Percentiles rank a stretch among this genome's conserved stretches.
These are phyloP conservation scores for Hygrocybe coccinea DNA, from an alignment of 768 basidiomycete genomes.

Conservation along the genomic window DNA sequence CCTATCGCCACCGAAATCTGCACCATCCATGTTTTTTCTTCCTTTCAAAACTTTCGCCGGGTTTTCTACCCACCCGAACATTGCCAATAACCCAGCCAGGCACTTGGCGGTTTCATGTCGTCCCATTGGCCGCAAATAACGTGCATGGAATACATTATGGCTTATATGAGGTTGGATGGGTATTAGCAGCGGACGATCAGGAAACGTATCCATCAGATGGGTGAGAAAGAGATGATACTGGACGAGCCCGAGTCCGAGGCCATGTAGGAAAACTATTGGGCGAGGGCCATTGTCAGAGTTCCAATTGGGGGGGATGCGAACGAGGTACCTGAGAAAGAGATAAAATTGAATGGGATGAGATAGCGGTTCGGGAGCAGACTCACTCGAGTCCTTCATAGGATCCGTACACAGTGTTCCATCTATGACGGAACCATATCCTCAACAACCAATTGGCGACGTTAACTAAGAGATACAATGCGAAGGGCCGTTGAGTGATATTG, in stretches of 20 bases:
- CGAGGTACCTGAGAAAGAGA: slow-evolving; percentile 52
- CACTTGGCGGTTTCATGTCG: slow-evolving; percentile 53
- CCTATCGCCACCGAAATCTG: slow-evolving; percentile 12
- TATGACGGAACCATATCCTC: slow-evolving; percentile 39
- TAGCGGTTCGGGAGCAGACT: slow-evolving; percentile 26
- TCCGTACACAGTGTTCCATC: slow-evolving; percentile 41
- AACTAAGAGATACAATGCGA: slow-evolving; percentile 56
- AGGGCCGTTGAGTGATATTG: slow-evolving; percentile 62
- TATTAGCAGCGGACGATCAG: slow-evolving; percentile 71
- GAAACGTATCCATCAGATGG: slow-evolving; percentile 50
- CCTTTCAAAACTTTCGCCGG: slow-evolving; percentile 19
- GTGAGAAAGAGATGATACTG: slow-evolving; percentile 64
- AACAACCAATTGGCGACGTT: slow-evolving; percentile 45
- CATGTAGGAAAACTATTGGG: slow-evolving; percentile 83
- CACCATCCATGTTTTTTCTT: slow-evolving; percentile 17
- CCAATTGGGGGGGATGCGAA: slow-evolving; percentile 69
- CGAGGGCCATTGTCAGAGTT: slow-evolving; percentile 48
- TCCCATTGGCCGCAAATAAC: slow-evolving; percentile 67
- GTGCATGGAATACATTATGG: slow-evolving; percentile 75
- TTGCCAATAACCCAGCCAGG: slow-evolving; percentile 51
- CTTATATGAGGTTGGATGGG: slow-evolving; percentile 80
- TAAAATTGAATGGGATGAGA: neutral
- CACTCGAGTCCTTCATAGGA: slow-evolving; percentile 67
- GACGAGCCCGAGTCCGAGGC: slow-evolving; percentile 77
- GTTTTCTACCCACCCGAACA: slow-evolving; percentile 59